These are phyloP conservation scores for Pulveroboletus sp. DNA, from an alignment of 768 basidiomycete species.

Conservation along the genomic window DNA sequence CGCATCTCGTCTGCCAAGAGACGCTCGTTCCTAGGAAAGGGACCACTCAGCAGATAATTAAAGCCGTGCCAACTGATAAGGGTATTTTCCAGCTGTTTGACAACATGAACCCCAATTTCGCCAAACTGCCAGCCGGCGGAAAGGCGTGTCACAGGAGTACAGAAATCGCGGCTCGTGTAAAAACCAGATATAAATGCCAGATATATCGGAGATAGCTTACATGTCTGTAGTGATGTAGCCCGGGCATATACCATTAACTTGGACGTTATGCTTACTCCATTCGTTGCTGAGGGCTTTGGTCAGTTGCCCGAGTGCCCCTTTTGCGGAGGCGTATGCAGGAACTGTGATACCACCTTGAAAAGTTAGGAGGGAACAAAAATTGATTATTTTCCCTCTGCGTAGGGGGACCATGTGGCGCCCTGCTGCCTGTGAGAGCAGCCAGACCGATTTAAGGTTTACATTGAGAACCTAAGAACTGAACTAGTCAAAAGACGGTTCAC, in stretches of 20 bases:
- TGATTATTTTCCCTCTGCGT: slow-evolving; percentile 68
- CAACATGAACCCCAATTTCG: slow-evolving; percentile 7
- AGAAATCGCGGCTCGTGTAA: slow-evolving; percentile 1
- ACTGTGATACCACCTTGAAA: slow-evolving; percentile 64
- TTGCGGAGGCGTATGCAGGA: slow-evolving; percentile 89
- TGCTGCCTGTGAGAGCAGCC: slow-evolving; percentile 82
- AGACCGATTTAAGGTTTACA: slow-evolving; percentile 85
- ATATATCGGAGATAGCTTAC: slow-evolving; percentile 39
- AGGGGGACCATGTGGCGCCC: slow-evolving; percentile 84
- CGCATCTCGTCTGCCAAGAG: slow-evolving; percentile 59
- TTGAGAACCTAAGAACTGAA: slow-evolving; percentile 59
- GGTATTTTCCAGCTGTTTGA: not conserved
- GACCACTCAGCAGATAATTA: slow-evolving; percentile 11
- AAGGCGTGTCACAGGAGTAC: slow-evolving; percentile 5
- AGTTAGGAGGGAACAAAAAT: slow-evolving; percentile 53
- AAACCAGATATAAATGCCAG: no score
- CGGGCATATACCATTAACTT: slow-evolving; percentile 85
- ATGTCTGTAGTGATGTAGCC: slow-evolving; percentile 90
- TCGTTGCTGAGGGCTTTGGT: slow-evolving; percentile 92
- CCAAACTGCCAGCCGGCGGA: slow-evolving; percentile 1
- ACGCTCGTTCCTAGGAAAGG: slow-evolving; percentile 53
- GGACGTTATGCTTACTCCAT: slow-evolving; percentile 84
- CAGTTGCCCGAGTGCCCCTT: slow-evolving; percentile 80
- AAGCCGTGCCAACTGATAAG: slow-evolving; percentile 5
- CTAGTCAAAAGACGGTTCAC: slow-evolving; percentile 8